A percentile compares a stretch with the other conserved stretches of the same genome.
phyloP scores from a whole-genome alignment of 2,329 filamentous ascomycete species.

The Fusarium virguliforme region DNA sequence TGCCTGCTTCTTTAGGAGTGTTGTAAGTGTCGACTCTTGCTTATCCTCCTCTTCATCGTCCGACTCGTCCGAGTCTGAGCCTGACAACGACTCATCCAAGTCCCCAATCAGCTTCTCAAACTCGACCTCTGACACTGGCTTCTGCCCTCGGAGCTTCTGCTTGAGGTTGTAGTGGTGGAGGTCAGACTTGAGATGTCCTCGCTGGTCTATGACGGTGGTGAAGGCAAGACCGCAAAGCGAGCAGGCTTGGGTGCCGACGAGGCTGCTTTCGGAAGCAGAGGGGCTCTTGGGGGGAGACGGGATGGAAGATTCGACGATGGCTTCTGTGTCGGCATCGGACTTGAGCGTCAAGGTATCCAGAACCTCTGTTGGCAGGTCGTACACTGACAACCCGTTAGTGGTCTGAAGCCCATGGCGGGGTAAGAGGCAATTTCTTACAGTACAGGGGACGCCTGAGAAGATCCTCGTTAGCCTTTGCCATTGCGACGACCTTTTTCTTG shows the following conservation, averaged over 20 bases:
- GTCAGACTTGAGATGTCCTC: slow-evolving; percentile 89
- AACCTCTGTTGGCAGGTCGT: slow-evolving; percentile 84
- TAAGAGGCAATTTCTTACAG: slow-evolving; percentile 53
- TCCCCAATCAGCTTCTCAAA: slow-evolving; percentile 90
- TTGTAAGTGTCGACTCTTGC: slow-evolving; percentile 80
- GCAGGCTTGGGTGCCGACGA: slow-evolving; percentile 81
- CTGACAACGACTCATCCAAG: slow-evolving; percentile 92
- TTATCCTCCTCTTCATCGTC: slow-evolving; percentile 76
- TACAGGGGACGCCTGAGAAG: slow-evolving; percentile 69
- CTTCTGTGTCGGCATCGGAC: slow-evolving; percentile 52
- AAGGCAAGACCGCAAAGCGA: slow-evolving; percentile 84
- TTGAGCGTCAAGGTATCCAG: slow-evolving; percentile 75
- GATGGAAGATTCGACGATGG: slow-evolving; percentile 46
- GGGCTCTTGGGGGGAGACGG: slow-evolving; percentile 46
- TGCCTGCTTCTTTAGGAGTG: slow-evolving; percentile 87
- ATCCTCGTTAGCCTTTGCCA: slow-evolving; percentile 63
- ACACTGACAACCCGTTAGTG: slow-evolving; percentile 69
- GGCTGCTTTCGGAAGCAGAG: slow-evolving; percentile 56
- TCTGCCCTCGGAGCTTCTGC: slow-evolving; percentile 83
- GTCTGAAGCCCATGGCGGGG: slow-evolving; percentile 32
- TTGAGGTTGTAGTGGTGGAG: slow-evolving; percentile 96
- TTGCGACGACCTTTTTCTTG: slow-evolving; percentile 31
- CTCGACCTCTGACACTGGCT: slow-evolving; percentile 82
- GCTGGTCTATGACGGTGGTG: slow-evolving; percentile 82
- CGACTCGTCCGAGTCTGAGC: slow-evolving; percentile 82